These are phyloP conservation scores for Xylaria arbuscula DNA, from an alignment of 2,329 filamentous ascomycete genomes.

Conservation along the genomic window DNA sequence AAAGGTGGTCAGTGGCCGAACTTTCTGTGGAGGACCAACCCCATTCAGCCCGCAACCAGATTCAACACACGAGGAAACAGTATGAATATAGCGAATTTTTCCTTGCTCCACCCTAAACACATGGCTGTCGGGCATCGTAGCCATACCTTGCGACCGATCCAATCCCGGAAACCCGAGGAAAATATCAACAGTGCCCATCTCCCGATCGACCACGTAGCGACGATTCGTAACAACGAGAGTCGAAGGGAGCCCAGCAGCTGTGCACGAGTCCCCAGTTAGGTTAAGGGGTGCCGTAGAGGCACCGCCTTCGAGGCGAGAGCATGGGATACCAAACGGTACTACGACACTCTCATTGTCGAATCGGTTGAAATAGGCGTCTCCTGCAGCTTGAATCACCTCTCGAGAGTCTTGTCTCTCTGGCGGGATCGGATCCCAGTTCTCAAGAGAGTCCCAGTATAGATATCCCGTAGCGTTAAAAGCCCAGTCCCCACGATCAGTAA, in stretches of 20 bases:
- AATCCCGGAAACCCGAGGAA: slow-evolving; percentile 48
- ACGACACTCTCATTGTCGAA: slow-evolving; percentile 46
- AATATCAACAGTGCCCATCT: slow-evolving; percentile 47
- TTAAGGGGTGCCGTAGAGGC: slow-evolving; percentile 44
- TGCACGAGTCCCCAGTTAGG: slow-evolving; percentile 46
- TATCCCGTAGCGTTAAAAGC: slow-evolving; percentile 49
- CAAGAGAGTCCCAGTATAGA: slow-evolving; percentile 45
- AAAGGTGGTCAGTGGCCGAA: slow-evolving; percentile 3
- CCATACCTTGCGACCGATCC: slow-evolving; percentile 39
- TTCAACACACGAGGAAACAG: slow-evolving; percentile 46
- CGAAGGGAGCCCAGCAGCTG: slow-evolving; percentile 46
- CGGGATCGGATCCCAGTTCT: slow-evolving; percentile 49
- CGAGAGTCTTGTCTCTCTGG: slow-evolving; percentile 45
- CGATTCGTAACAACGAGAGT: slow-evolving; percentile 47
- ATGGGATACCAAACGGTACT: slow-evolving; percentile 46
- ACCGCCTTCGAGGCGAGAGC: slow-evolving; percentile 48
- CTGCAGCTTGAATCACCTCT: slow-evolving; percentile 47
- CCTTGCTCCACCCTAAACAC: slow-evolving; percentile 47
- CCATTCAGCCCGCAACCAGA: slow-evolving; percentile 44
- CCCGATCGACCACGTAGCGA: slow-evolving; percentile 49
- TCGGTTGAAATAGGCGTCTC: slow-evolving; percentile 48
- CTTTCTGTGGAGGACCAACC: slow-evolving; percentile 26
- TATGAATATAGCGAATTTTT: slow-evolving; percentile 50
- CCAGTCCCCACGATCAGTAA: slow-evolving; percentile 50
- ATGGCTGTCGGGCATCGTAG: slow-evolving; percentile 47